Evolutionary conservation across 495 filamentous ascomycete genomes (phyloP).

Genomic region (Tirmania nivea): DNA sequence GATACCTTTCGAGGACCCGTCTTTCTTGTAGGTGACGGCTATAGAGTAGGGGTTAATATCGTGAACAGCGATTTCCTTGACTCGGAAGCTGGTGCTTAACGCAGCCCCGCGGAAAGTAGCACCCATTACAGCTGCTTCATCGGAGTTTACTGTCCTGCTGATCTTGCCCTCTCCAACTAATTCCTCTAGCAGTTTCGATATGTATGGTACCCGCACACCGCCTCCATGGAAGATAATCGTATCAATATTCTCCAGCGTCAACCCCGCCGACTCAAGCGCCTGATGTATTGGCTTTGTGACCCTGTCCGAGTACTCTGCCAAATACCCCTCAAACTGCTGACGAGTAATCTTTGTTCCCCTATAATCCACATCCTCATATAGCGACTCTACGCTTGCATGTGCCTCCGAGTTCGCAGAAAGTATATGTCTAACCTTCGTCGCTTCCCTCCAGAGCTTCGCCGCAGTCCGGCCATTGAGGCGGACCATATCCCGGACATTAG

Average conservation of each 20-base stretch:
- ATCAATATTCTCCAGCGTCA: constrained; percentile 58
- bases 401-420: constrained; percentile 84
- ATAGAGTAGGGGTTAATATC: constrained; percentile 54
- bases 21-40: constrained; percentile 37
- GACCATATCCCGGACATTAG: constrained; percentile 28
- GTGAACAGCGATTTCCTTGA: constrained; percentile 75
- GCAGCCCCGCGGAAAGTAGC: constrained; percentile 86
- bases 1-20: constrained; percentile 14
- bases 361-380: constrained; percentile 85
- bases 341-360: constrained; percentile 62
- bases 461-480: constrained; percentile 61
- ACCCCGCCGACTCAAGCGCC: constrained; percentile 48
- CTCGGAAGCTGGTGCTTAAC: constrained; percentile 79
- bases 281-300: constrained; percentile 47
- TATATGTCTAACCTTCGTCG: constrained; percentile 68
- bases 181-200: constrained; percentile 61
- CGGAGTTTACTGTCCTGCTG: constrained; percentile 82
- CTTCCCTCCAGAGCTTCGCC: constrained; percentile 76
- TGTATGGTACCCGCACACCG: constrained; percentile 74
- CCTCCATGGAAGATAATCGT: constrained; percentile 88
- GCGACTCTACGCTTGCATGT: constrained; percentile 54
- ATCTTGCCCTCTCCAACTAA: constrained; percentile 55
- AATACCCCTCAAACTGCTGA: constrained; percentile 58
- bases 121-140: constrained; percentile 92
- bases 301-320: constrained; percentile 43